Conservation (phyloP, 78 protist species). For the Isochrysis galbana region DNA sequence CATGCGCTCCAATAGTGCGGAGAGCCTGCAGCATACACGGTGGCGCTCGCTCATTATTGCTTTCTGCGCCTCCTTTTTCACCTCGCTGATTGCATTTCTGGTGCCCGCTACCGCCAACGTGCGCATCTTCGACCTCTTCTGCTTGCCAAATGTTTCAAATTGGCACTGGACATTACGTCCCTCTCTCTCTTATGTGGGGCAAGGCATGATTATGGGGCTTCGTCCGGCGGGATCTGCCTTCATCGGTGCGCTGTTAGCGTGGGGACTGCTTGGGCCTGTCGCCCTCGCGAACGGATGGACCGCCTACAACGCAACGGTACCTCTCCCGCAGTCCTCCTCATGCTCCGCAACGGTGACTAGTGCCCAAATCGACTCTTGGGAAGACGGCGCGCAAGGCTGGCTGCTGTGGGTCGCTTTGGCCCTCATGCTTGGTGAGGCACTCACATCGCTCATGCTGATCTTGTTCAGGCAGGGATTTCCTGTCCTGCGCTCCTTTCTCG, state of each 20-base stretch:
- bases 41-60: too few relatives aligned
- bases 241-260: constrained; percentile 65
- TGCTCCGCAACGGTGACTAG: too few relatives aligned
- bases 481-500: background rate
- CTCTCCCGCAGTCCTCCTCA: too few relatives aligned
- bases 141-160: background rate
- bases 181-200: constrained; percentile 51
- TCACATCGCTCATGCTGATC: background rate
- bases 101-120: background rate
- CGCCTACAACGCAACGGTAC: background rate
- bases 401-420: background rate
- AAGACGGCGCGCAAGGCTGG: background rate
- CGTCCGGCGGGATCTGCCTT: constrained; percentile 63
- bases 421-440: background rate
- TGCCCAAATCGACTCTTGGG: background rate
- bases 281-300: background rate
- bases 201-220: constrained; percentile 85
- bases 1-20: too few relatives aligned
- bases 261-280: constrained; percentile 75
- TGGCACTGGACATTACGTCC: constrained; percentile 14
- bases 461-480: background rate
- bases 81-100: background rate
- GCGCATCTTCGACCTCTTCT: background rate
- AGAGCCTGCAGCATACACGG: too few relatives aligned
- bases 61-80: background rate